A percentile compares a stretch with the other conserved stretches of the same genome.
phyloP scores from a whole-genome alignment of 768 basidiomycete species.

The Crucibulum laeve region DNA sequence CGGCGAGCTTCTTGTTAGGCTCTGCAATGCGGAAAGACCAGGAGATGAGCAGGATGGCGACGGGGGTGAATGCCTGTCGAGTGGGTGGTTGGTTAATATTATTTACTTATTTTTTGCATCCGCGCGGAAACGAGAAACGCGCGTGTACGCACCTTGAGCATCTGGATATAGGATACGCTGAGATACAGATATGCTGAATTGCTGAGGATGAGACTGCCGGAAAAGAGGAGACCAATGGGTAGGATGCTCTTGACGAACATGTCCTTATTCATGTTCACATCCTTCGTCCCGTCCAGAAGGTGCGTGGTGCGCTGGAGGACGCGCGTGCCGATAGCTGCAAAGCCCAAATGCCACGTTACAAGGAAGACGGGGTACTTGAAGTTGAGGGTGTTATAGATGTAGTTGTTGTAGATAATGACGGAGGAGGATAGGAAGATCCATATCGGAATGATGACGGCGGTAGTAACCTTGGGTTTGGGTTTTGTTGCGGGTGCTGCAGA shows the following conservation, averaged over 20 bases:
- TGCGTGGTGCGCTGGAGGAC: constrained; percentile 77
- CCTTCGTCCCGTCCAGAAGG: constrained; percentile 74
- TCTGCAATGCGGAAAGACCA: constrained; percentile 88
- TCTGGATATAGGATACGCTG: constrained; percentile 92
- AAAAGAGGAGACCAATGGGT: constrained; percentile 92
- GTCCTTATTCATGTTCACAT: constrained; percentile 74
- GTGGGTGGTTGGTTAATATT: neutral
- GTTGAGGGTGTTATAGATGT: constrained; percentile 73
- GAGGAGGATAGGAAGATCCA: constrained; percentile 89
- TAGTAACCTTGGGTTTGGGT: constrained; percentile 52
- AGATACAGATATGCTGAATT: constrained; percentile 93
- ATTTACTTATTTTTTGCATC: too few species aligned
- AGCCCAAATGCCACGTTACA: constrained; percentile 83
- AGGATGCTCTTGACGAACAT: constrained; percentile 84
- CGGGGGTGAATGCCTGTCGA: constrained; percentile 79
- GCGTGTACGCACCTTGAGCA: constrained; percentile 69
- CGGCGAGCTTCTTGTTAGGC: constrained; percentile 71
- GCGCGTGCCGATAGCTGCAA: constrained; percentile 81
- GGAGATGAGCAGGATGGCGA: constrained; percentile 90
- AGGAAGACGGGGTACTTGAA: constrained; percentile 93
- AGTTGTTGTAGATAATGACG: constrained; percentile 97
- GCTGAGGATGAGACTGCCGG: constrained; percentile 82
- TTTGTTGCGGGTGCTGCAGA: constrained; percentile 34
- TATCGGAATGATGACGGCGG: constrained; percentile 75
- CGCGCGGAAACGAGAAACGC: neutral